These are phyloP conservation scores for Nannizziopsis arthrosporioides DNA, from an alignment of 2,329 filamentous ascomycete genomes.

Conservation along the genomic window DNA sequence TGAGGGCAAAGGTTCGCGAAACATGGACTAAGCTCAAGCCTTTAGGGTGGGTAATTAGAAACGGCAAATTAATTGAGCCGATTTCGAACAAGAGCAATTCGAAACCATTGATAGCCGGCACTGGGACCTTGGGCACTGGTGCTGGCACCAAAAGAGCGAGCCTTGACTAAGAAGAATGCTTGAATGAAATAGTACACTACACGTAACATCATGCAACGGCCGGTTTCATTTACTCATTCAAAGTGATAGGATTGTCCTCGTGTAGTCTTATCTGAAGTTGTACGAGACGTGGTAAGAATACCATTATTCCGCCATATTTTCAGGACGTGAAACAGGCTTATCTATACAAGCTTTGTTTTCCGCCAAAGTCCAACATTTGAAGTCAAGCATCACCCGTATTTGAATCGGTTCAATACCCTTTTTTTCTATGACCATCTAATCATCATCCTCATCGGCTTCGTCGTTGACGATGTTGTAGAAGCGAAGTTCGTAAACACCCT, in stretches of 20 bases:
- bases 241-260: too few species aligned
- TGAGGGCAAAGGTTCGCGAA: slow-evolving; percentile 56
- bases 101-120: not conserved
- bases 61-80: slow-evolving; percentile 31
- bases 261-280: too few species aligned
- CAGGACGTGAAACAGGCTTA: too few species aligned
- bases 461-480: slow-evolving; percentile 99
- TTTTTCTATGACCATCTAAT: slow-evolving; percentile 50
- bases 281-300: too few species aligned
- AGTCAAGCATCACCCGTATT: not conserved
- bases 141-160: not conserved
- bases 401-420: slow-evolving; percentile 13
- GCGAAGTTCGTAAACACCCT: slow-evolving; percentile 98
- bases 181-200: not conserved
- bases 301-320: too few species aligned
- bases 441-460: slow-evolving; percentile 94
- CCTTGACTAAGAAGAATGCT: not conserved
- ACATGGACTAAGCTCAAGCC: slow-evolving; percentile 57
- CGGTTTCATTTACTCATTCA: too few species aligned
- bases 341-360: too few species aligned
- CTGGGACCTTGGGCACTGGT: not conserved
- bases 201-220: too few species aligned
- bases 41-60: slow-evolving; percentile 54
- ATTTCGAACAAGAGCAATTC: not conserved
- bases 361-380: too few species aligned